Evolutionary conservation across 139 green algal species (phyloP).

Genomic region (Eudorina sp.): DNA sequence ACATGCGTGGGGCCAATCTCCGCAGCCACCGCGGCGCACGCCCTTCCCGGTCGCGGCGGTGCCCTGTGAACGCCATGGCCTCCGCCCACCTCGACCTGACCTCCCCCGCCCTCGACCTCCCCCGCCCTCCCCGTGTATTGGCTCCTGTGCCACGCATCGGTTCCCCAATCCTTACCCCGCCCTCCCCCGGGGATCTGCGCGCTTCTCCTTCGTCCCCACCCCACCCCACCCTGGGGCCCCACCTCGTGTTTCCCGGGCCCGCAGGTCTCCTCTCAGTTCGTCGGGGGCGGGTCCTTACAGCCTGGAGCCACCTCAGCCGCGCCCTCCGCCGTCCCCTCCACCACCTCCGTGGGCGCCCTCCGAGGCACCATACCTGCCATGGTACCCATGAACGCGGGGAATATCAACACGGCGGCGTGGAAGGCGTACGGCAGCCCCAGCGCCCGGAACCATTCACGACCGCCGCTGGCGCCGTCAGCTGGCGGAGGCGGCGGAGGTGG

Average conservation of each 20-base stretch:
- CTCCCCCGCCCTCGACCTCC: background rate
- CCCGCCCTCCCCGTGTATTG: background rate
- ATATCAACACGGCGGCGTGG: slow-evolving; percentile 43
- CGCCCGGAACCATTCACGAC: slow-evolving; percentile 2
- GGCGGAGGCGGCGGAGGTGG: background rate
- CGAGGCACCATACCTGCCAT: slow-evolving; percentile 32
- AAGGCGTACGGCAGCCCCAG: slow-evolving; percentile 57
- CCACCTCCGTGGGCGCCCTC: background rate
- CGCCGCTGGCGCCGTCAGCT: background rate
- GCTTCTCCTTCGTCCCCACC: too few relatives aligned
- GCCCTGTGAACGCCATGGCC: too few relatives aligned
- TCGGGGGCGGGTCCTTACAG: background rate
- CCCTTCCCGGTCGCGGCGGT: too few relatives aligned
- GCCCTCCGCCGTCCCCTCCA: background rate
- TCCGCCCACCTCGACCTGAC: too few relatives aligned
- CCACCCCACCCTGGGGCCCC: background rate
- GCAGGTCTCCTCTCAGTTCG: background rate
- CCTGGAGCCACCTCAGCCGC: background rate
- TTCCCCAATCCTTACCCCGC: background rate
- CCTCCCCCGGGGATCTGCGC: background rate
- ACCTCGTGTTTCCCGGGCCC: background rate
- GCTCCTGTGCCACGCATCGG: background rate
- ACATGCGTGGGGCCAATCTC: too few relatives aligned
- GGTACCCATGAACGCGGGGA: slow-evolving; percentile 3
- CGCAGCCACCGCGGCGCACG: too few relatives aligned